A percentile compares a stretch with the other conserved stretches of the same genome.
phyloP scores from a whole-genome alignment of 164 flowering plant species.

The Vitis amurensis region DNA sequence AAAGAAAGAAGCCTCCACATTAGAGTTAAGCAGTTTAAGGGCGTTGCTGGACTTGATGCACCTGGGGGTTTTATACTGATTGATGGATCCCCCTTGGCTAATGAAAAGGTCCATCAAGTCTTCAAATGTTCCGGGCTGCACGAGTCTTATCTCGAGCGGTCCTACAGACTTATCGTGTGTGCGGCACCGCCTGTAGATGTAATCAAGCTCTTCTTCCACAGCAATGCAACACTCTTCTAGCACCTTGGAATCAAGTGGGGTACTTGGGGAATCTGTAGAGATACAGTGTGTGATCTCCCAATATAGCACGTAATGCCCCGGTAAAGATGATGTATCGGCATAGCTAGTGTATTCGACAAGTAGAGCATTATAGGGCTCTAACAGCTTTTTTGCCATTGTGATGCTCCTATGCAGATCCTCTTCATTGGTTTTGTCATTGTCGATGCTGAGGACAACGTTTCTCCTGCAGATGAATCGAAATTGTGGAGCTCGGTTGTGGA shows the following conservation, averaged over 20 bases:
- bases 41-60: constrained; percentile 57
- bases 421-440: constrained; percentile 84
- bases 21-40: constrained; percentile 57
- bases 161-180: constrained; percentile 64
- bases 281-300: constrained; percentile 59
- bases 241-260: constrained; percentile 19
- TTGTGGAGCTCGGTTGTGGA: constrained; percentile 75
- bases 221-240: constrained; percentile 62
- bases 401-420: constrained; percentile 79
- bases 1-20: constrained; percentile 48
- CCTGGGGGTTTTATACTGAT: constrained; percentile 88
- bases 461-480: constrained; percentile 78
- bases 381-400: constrained; percentile 45
- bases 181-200: constrained; percentile 67
- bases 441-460: constrained; percentile 75
- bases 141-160: constrained; percentile 79
- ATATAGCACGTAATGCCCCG: constrained; percentile 80
- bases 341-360: constrained; percentile 86
- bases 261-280: background rate
- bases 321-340: constrained; percentile 69
- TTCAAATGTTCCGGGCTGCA: constrained; percentile 67
- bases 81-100: constrained; percentile 71
- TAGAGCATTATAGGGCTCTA: constrained; percentile 56
- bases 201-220: constrained; percentile 71
- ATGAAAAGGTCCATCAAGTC: constrained; percentile 69